Base-by-base conservation (phyloP, 2,329 filamentous ascomycete genomes). In the Diaporthe aspalathi region DNA sequence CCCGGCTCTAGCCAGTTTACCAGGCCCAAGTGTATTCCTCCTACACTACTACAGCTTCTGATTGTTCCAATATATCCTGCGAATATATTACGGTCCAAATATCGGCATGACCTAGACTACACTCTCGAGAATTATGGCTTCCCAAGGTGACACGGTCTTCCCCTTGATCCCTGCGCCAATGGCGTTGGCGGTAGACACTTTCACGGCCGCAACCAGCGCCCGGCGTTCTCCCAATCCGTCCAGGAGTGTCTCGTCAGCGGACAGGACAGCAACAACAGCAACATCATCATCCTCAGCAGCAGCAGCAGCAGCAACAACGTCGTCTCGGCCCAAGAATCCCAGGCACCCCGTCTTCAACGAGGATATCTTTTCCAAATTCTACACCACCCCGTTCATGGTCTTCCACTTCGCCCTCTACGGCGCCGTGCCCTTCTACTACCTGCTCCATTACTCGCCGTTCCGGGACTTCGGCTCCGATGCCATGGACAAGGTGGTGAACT, bases 101-200 rank as follows among this genome's bases (percentile, higher is more conserved):
- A n/a, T n/a, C 29, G 29, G n/a, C 38, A 40, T 40, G 53, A 32
- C 43, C 32, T 60, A 38, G 35, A 7, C 12, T 38, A n/a, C 14
- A 50, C 53, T 22, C 27, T 40, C 20, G 27, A 22, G 63, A 63
- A 45, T 35, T 73, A 73, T 73, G 71, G 67, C 32, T 7, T 73
- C 57, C 11, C 71, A 7, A 43, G 27, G 40, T 32, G 56, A 57
- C 22, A 22, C 68, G 6, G 45, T 60, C 57, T 68, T 73, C 7
- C 71, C 68, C 16, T 40, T 73, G 56, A 73, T 71, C 2, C 68
- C 71, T 50, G 68, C 67, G 68, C 71, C 71, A n/a, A 68, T 73
- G 50, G 68, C 71, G 71, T 65, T 73, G 56, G 68, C 71, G n/a
- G 63, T 66, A 5, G 66, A 68, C 22, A 70, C 71, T 5, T 47